Evolutionary conservation across 345 rosid genomes (phyloP).

Genomic region (Ceriops decandra): DNA sequence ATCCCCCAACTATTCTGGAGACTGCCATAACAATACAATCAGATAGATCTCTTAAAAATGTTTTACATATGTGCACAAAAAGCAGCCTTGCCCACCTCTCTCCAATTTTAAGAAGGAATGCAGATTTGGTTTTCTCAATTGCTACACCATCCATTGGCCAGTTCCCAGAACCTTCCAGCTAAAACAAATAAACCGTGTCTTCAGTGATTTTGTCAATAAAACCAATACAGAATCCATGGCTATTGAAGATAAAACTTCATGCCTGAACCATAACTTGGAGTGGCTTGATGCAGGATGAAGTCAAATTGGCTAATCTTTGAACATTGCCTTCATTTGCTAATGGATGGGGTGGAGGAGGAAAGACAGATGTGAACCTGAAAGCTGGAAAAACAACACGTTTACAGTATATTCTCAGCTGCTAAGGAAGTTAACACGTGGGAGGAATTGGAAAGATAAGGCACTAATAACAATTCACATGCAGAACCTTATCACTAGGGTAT

Average conservation of each 20-base stretch:
- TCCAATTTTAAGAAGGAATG: constrained; percentile 85
- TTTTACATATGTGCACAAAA: neutral
- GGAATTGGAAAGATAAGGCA: neutral
- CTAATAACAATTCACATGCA: neutral
- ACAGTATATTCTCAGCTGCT: constrained; percentile 8
- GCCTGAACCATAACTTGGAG: constrained; percentile 95
- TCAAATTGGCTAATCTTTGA: constrained; percentile 43
- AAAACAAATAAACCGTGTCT: constrained; percentile 19
- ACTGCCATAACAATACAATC: constrained; percentile 45
- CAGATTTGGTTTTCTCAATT: constrained; percentile 82
- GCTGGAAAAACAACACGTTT: constrained; percentile 45
- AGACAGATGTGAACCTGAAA: constrained; percentile 80
- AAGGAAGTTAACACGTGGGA: neutral
- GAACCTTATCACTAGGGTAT: neutral
- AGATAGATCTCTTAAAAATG: neutral
- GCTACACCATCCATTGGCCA: constrained; percentile 91
- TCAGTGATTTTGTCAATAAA: constrained; percentile 5
- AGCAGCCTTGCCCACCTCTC: constrained; percentile 53
- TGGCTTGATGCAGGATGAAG: constrained; percentile 62
- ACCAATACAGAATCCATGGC: constrained; percentile 1
- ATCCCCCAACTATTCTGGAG: constrained; percentile 63
- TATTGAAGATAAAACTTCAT: constrained; percentile 12
- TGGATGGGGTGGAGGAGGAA: constrained; percentile 91
- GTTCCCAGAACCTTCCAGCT: constrained; percentile 97
- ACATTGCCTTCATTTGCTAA: constrained; percentile 48